These are phyloP conservation scores for Trichophyton schoenleinii DNA, from an alignment of 2,329 filamentous ascomycete species.

Conservation along the genomic window DNA sequence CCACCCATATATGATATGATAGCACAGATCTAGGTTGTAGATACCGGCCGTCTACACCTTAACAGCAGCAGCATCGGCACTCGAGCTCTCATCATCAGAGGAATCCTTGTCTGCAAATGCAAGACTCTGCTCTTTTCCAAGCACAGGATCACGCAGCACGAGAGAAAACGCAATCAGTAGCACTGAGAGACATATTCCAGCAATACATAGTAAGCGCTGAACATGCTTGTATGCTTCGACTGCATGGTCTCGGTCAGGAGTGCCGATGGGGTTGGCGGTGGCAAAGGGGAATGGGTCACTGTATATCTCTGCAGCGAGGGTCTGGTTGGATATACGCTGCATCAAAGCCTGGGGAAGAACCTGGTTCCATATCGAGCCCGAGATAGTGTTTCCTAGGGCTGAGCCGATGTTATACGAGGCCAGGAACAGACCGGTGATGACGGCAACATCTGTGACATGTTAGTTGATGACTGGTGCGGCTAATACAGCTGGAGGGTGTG, in stretches of 20 bases:
- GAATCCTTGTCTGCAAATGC: conserved; percentile 28
- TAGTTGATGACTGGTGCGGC: background rate
- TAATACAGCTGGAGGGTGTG: conserved; percentile 1
- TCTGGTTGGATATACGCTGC: conserved; percentile 27
- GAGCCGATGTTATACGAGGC: conserved; percentile 52
- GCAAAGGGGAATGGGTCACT: conserved; percentile 31
- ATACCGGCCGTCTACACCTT: background rate
- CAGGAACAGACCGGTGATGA: conserved; percentile 52
- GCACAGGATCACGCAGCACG: conserved; percentile 34
- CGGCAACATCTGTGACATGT: conserved; percentile 39
- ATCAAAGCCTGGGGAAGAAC: conserved; percentile 39
- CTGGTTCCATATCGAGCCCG: conserved; percentile 52
- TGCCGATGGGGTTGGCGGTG: conserved; percentile 32
- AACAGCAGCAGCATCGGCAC: background rate
- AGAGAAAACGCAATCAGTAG: conserved; percentile 36
- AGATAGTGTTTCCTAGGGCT: conserved; percentile 48
- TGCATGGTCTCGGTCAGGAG: conserved; percentile 31
- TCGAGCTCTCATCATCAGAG: conserved; percentile 8
- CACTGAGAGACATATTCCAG: conserved; percentile 38
- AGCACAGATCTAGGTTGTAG: too few relatives aligned
- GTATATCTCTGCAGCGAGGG: conserved; percentile 31
- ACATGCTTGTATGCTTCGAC: conserved; percentile 35
- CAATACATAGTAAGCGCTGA: conserved; percentile 39
- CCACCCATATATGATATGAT: too few relatives aligned
- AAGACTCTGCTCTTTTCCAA: conserved; percentile 36